Base-by-base conservation (phyloP, 805 yeast genomes). In the Yarrowia sp. region DNA sequence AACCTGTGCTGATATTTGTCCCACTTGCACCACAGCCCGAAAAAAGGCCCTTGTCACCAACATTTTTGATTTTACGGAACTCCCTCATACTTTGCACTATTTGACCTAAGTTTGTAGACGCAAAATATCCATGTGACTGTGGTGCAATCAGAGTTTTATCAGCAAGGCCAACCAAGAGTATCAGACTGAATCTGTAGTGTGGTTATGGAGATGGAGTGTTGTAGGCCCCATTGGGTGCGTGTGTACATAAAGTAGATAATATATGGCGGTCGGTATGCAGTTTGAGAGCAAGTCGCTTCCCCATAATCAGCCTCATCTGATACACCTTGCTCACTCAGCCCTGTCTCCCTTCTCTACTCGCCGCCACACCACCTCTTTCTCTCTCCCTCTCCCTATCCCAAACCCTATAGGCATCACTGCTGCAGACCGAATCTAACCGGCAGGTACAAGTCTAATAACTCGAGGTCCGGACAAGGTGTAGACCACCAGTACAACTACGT, bases 321-420 rank as follows among this genome's bases (percentile, higher is more conserved):
- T 21, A 5, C 10, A 26, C 30, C 30, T 26, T 26, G 30, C 46
- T 7, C 21, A n/a, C 51, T 28, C 35, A 6, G 36, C 22, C 14
- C 30, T 21, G 59, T 51, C 41, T 51, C 59, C 43, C 32, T 35
- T 43, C 59, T n/a, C 40, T 21, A 19, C 40, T 48, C 36, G 24
- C 40, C 8, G 30, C 30, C 30, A 26, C 30, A 26, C 30, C n/a
- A n/a, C n/a, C n/a, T n/a, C n/a, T n/a, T 26, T 26, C 8, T 26
- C 58, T 21, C 56, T 17, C 14, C 14, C 21, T 17, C 24, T 38
- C 24, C 43, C 43, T 51, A 51, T 36, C 59, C 59, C 59, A 51
- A 51, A 51, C 59, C 43, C 59, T 51, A 51, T 35, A 14, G 59
- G 41, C 43, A 51, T 51, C 44, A 22, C 59, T 35, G 59, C 43